Evolutionary conservation across 106 monocot genomes (phyloP).

Genomic region (Acorus calamus): DNA sequence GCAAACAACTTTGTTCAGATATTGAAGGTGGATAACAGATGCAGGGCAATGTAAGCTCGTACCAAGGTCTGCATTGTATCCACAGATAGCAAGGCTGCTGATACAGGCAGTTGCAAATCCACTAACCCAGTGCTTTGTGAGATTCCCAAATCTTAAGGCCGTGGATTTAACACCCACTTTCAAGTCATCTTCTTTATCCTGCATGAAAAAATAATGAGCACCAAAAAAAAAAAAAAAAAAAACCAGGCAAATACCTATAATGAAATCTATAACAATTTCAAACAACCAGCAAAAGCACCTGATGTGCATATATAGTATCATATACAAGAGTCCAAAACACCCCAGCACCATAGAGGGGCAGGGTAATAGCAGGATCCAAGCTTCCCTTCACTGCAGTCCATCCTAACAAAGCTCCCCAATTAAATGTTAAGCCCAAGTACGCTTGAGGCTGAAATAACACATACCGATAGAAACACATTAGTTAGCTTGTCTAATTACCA

Average conservation of each 20-base stretch:
- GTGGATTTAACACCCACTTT: slow-evolving; percentile 97
- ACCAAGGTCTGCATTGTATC: slow-evolving; percentile 92
- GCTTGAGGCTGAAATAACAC: slow-evolving; percentile 79
- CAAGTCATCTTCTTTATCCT: slow-evolving; percentile 97
- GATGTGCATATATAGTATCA: slow-evolving; percentile 99
- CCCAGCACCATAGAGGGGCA: slow-evolving; percentile 80
- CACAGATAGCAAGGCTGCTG: slow-evolving; percentile 51
- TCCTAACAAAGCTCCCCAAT: slow-evolving; percentile 97
- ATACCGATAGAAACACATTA: slow-evolving; percentile 4
- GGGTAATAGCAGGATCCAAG: slow-evolving; percentile 56
- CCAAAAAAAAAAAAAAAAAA: background rate
- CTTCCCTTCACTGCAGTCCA: slow-evolving; percentile 83
- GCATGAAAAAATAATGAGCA: slow-evolving; percentile 6
- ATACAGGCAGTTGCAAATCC: slow-evolving; percentile 77
- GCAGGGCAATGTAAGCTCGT: background rate
- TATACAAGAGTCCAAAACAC: slow-evolving; percentile 96
- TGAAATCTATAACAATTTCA: background rate
- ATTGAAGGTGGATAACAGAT: background rate
- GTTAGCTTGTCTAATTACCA: background rate
- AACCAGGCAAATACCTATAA: background rate
- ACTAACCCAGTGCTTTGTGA: slow-evolving; percentile 66
- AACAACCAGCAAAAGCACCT: slow-evolving; percentile 29
- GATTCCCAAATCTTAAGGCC: slow-evolving; percentile 78
- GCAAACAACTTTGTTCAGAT: too few species aligned
- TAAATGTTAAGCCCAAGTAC: slow-evolving; percentile 92